These are phyloP conservation scores for Hypholoma sublateritium DNA, from an alignment of 768 basidiomycete genomes.

Conservation along the genomic window DNA sequence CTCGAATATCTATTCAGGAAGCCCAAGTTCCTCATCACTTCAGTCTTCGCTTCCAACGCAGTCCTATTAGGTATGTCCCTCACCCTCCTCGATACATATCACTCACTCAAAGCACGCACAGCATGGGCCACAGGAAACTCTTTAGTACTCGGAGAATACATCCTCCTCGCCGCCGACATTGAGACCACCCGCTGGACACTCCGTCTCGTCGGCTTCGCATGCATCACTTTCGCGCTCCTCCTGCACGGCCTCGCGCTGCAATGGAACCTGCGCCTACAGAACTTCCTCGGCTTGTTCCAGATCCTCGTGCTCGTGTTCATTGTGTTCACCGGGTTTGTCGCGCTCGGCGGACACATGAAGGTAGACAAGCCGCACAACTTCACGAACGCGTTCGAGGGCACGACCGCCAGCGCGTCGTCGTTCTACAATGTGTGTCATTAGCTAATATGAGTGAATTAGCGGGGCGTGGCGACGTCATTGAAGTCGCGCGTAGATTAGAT, in stretches of 20 bases:
- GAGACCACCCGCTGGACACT: conserved; percentile 30
- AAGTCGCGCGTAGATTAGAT: too few relatives aligned
- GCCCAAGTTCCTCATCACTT: conserved; percentile 57
- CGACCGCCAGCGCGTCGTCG: conserved; percentile 43
- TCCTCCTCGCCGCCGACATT: conserved; percentile 30
- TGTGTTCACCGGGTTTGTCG: conserved; percentile 47
- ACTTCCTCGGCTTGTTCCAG: conserved; percentile 61
- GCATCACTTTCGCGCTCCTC: conserved; percentile 35
- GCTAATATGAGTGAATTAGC: not conserved
- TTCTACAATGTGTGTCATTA: conserved; percentile 45
- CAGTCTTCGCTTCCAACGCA: conserved; percentile 53
- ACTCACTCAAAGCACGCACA: conserved; percentile 5
- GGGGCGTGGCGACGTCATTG: too few relatives aligned
- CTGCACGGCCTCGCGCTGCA: conserved; percentile 45
- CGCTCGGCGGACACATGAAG: conserved; percentile 35
- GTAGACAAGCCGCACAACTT: conserved; percentile 35
- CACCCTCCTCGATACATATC: not conserved
- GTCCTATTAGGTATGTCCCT: conserved; percentile 41
- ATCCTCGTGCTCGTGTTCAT: conserved; percentile 47
- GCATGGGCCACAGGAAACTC: conserved; percentile 44
- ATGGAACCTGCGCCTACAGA: conserved; percentile 61
- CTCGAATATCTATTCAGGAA: conserved; percentile 59
- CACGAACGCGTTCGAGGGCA: conserved; percentile 38
- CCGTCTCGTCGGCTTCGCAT: conserved; percentile 34
- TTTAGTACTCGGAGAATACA: conserved; percentile 61